Evolutionary conservation across 2,329 filamentous ascomycete genomes (phyloP).

Genomic region (Neonectria magnoliae): DNA sequence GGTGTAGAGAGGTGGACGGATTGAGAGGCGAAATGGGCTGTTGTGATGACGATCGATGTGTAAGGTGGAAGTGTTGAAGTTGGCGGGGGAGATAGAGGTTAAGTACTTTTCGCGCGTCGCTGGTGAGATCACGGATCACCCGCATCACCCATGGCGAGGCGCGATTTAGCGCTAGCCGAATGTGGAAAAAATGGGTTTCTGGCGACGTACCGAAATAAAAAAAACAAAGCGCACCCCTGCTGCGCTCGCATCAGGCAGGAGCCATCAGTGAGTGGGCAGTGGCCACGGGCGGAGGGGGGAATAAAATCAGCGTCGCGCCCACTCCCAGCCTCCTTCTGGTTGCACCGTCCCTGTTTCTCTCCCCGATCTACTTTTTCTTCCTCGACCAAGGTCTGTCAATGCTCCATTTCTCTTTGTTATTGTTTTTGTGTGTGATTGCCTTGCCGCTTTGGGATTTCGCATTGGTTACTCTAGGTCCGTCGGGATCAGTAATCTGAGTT

Average conservation of each 20-base stretch:
- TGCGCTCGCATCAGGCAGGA: constrained; percentile 21
- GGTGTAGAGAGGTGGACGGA: constrained; percentile 37
- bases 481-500: neutral
- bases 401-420: neutral
- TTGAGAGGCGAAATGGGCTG: constrained; percentile 46
- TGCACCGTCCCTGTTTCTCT: constrained; percentile 3
- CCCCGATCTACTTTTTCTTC: neutral
- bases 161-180: constrained; percentile 45
- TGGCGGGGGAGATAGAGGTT: constrained; percentile 60
- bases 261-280: constrained; percentile 11
- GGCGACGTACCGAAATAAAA: constrained; percentile 30
- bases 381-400: neutral
- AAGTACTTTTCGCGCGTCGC: constrained; percentile 65
- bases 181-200: constrained; percentile 46
- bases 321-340: constrained; percentile 4
- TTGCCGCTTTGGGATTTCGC: constrained; percentile 4
- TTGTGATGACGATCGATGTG: constrained; percentile 52
- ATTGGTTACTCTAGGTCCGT: neutral
- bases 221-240: constrained; percentile 42
- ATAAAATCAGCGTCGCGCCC: constrained; percentile 38
- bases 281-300: constrained; percentile 22
- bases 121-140: constrained; percentile 63
- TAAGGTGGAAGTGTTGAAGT: constrained; percentile 48
- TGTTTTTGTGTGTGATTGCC: constrained; percentile 10
- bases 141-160: constrained; percentile 32